These are phyloP conservation scores for Fusarium incarnatum DNA, from an alignment of 2,329 filamentous ascomycete species.

Conservation along the genomic window DNA sequence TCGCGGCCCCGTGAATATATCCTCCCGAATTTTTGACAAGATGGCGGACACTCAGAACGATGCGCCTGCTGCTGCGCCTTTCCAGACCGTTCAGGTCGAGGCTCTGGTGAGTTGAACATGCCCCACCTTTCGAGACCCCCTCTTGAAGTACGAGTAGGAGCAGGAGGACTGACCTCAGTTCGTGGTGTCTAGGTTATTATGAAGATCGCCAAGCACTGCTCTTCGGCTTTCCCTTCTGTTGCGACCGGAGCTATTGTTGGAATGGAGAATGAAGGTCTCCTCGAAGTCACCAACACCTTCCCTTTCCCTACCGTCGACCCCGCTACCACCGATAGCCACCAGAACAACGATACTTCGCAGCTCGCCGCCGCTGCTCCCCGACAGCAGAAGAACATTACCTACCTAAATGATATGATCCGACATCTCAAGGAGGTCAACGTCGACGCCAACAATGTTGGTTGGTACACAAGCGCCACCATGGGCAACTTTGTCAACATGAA, in stretches of 20 bases:
- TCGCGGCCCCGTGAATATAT: constrained; percentile 42
- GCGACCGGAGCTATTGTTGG: constrained; percentile 93
- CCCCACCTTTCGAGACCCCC: constrained; percentile 51
- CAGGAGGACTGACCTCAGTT: constrained; percentile 34
- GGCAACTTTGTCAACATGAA: constrained; percentile 96
- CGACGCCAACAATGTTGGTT: constrained; percentile 96
- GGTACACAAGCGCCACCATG: constrained; percentile 99
- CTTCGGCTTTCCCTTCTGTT: constrained; percentile 85
- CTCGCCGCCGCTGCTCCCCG: constrained; percentile 89
- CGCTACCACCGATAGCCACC: constrained; percentile 75
- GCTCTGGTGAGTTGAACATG: constrained; percentile 76
- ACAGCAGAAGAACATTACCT: constrained; percentile 87
- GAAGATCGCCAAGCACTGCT: constrained; percentile 98
- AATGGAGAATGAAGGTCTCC: constrained; percentile 84
- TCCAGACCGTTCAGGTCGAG: constrained; percentile 93
- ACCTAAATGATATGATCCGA: constrained; percentile 97
- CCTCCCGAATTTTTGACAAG: constrained; percentile 50
- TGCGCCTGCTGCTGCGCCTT: constrained; percentile 60
- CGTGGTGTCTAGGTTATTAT: constrained; percentile 78
- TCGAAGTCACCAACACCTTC: constrained; percentile 96
- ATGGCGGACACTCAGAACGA: constrained; percentile 74
- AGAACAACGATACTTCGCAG: constrained; percentile 79
- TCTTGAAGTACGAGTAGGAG: constrained; percentile 40
- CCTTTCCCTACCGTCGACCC: constrained; percentile 88
- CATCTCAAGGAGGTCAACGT: constrained; percentile 97